Evolutionary conservation across 2,329 filamentous ascomycete genomes (phyloP), one percentile per base, ranked within the genome.

Genomic region (Clarireedia sp.): DNA sequence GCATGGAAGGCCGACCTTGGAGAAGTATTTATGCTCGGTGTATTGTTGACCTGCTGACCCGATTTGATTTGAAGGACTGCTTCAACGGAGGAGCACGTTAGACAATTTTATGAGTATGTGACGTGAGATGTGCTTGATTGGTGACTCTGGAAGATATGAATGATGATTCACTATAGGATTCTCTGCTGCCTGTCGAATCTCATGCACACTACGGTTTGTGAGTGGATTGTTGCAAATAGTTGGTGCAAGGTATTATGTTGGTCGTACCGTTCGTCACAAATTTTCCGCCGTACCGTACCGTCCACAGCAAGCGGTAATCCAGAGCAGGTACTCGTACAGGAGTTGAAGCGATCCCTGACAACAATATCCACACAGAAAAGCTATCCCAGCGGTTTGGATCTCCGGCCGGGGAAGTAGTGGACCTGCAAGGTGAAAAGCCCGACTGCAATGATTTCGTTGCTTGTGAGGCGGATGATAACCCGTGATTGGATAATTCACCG

Each of bases 91-190:
- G 52, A 55, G 38, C 26, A 50, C 52, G 52, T 55, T 55, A 17
- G 52, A 50, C 52, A 50, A 16, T 50, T 50, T 54, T 36, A 40
- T 43, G 41, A 26, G 24, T 50, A 54, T 54, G 52, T 54, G 52
- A 54, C 52, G 52, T 54, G 52, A 54, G 52, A 50, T 48, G 38
- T 26, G 26, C 21, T 40, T 50, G 52, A 54, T 54, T 54, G 52
- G 52, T 43, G 10, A 43, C 43, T 14, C 16, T n/a, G 44, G 46
- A 54, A 26, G 41, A 43, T 50, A 54, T 38, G 45, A 44, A 12
- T 17, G 12, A 33, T 44, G 40, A 10, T 37, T 17, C 19, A 50
- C 24, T 43, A 33, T 16, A 54, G 26, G 24, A 54, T 33, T 48
- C 37, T 36, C 52, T 44, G 10, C 17, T 49, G 52, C 52, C 45